Conservation (phyloP, 768 basidiomycete species). For the Dendrothele bispora region DNA sequence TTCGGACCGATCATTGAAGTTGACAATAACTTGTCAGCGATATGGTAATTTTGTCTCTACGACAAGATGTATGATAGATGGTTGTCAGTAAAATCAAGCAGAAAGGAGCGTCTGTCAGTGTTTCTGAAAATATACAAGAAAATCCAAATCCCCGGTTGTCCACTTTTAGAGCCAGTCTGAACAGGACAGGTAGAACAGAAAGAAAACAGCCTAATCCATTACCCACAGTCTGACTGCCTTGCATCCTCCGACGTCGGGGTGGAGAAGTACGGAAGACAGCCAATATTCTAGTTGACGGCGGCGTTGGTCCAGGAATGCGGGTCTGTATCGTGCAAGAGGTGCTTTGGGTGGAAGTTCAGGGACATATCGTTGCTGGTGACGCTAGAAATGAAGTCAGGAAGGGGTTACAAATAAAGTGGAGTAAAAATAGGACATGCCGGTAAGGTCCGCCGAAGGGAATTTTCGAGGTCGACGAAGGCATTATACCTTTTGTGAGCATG, state of each 20-base stretch:
- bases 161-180: too few species aligned
- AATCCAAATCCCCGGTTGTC: too few species aligned
- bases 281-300: slow-evolving; percentile 63
- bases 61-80: too few species aligned
- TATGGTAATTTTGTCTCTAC: too few species aligned
- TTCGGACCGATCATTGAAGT: too few species aligned
- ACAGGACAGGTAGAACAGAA: too few species aligned
- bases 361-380: slow-evolving; percentile 43
- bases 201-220: slow-evolving; percentile 40
- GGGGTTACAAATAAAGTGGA: background rate
- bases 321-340: slow-evolving; percentile 64
- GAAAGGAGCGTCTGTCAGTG: too few species aligned
- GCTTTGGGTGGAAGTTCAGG: slow-evolving; percentile 70
- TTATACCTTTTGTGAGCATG: slow-evolving; percentile 69
- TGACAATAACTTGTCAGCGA: too few species aligned
- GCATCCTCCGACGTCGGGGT: slow-evolving; percentile 69
- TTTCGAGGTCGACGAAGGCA: slow-evolving; percentile 58
- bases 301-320: slow-evolving; percentile 65
- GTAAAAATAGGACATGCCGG: slow-evolving; percentile 39
- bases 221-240: slow-evolving; percentile 64
- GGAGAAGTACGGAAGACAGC: slow-evolving; percentile 62
- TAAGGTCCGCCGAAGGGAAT: slow-evolving; percentile 46
- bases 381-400: slow-evolving; percentile 27
- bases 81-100: too few species aligned
- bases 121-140: too few species aligned